These are phyloP conservation scores for Davidsoniella neocaledoniae DNA, from an alignment of 2,329 filamentous ascomycete species.

Conservation along the genomic window DNA sequence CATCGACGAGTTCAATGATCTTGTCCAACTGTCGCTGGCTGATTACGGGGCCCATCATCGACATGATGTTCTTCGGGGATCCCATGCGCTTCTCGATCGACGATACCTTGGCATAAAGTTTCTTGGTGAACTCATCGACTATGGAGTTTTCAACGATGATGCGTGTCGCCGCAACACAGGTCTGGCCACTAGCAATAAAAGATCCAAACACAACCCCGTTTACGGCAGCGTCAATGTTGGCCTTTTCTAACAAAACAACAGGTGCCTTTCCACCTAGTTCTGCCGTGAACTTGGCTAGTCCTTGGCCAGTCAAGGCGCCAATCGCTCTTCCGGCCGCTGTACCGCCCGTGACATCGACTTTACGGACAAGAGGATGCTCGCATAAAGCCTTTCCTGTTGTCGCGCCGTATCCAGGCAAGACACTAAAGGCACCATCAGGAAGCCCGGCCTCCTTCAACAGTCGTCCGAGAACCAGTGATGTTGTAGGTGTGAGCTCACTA, in stretches of 20 bases:
- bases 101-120: constrained; percentile 35
- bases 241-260: constrained; percentile 48
- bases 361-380: constrained; percentile 50
- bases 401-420: constrained; percentile 54
- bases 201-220: constrained; percentile 31
- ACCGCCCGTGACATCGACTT: constrained; percentile 62
- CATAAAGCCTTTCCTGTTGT: constrained; percentile 51
- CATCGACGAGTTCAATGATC: constrained; percentile 44
- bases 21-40: constrained; percentile 23
- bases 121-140: constrained; percentile 37
- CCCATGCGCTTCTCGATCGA: constrained; percentile 23
- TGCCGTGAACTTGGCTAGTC: constrained; percentile 46
- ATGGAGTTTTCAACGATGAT: constrained; percentile 39
- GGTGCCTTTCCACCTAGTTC: constrained; percentile 54
- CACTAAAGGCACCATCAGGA: constrained; percentile 57
- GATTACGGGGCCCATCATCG: constrained; percentile 28
- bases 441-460: constrained; percentile 57
- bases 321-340: constrained; percentile 54
- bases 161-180: constrained; percentile 41
- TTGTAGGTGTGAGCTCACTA: constrained; percentile 36
- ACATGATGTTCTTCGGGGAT: constrained; percentile 20
- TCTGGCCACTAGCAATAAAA: constrained; percentile 38
- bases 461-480: constrained; percentile 23
- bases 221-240: constrained; percentile 45
- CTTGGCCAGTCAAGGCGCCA: constrained; percentile 48